Conservation (phyloP, 257 asterid species). For the Solanum commersonii region DNA sequence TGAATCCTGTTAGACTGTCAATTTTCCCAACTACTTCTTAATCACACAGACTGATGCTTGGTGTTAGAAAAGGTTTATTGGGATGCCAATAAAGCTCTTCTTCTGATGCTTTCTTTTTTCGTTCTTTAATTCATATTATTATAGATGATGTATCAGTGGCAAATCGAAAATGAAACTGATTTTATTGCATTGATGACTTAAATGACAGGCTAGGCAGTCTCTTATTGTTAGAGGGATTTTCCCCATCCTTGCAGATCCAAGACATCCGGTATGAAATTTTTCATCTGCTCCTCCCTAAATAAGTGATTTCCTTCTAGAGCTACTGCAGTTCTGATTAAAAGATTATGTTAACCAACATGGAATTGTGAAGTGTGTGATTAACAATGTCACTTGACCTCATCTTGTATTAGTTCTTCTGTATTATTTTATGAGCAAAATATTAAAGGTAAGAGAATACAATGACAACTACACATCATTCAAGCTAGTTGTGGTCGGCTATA, state of each 20-base stretch:
- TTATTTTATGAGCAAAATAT: not conserved
- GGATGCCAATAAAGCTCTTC: not conserved
- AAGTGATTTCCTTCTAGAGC: not conserved
- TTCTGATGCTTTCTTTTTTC: not conserved
- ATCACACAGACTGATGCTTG: not conserved
- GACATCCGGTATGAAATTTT: constrained; percentile 64
- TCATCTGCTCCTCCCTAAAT: not conserved
- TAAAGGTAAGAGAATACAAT: not conserved
- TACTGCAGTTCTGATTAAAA: not conserved
- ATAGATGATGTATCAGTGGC: not conserved
- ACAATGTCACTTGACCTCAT: not conserved
- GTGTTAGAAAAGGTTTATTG: not conserved
- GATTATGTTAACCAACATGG: not conserved
- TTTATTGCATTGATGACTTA: constrained; percentile 1
- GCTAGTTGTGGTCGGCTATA: not conserved
- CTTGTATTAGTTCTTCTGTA: not conserved
- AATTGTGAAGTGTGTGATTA: not conserved
- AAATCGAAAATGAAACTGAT: not conserved
- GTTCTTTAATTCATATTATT: not conserved
- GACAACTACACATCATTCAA: not conserved
- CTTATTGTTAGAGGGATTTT: constrained; percentile 87
- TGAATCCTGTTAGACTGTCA: not conserved
- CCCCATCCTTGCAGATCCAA: constrained; percentile 97
- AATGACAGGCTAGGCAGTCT: constrained; percentile 83
- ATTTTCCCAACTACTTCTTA: not conserved